These are phyloP conservation scores for Aspergillus aculeatinus DNA, from an alignment of 2,329 filamentous ascomycete genomes.

Conservation along the genomic window DNA sequence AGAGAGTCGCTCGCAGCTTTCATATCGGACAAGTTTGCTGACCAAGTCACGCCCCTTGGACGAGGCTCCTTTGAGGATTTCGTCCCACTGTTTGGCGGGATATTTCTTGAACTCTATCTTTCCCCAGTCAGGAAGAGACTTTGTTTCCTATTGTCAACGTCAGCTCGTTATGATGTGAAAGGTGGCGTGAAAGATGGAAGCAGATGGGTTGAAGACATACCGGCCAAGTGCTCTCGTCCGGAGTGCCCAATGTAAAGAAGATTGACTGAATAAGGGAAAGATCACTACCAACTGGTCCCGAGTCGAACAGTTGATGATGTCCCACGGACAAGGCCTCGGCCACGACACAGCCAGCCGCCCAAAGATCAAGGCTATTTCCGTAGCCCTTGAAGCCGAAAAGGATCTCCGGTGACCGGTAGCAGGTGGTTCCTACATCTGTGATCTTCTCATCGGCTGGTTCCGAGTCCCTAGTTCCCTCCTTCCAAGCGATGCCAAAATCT, in stretches of 20 bases:
- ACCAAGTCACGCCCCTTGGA: slow-evolving; percentile 65
- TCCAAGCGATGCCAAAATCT: slow-evolving; percentile 93
- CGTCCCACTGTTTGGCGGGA: slow-evolving; percentile 64
- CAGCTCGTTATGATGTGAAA: not conserved
- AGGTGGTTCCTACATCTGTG: slow-evolving; percentile 88
- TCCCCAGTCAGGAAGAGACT: slow-evolving; percentile 77
- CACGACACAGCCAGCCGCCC: slow-evolving; percentile 81
- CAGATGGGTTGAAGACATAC: slow-evolving; percentile 45
- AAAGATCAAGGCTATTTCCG: slow-evolving; percentile 74
- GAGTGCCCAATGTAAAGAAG: slow-evolving; percentile 87
- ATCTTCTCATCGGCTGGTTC: slow-evolving; percentile 72
- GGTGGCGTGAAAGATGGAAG: not conserved
- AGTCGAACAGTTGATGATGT: slow-evolving; percentile 72
- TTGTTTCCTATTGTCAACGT: slow-evolving; percentile 30
- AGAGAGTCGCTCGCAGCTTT: slow-evolving; percentile 65
- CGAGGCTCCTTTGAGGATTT: slow-evolving; percentile 64
- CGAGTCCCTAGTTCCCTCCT: slow-evolving; percentile 54
- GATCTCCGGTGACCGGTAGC: slow-evolving; percentile 86
- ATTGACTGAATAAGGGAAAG: slow-evolving; percentile 87
- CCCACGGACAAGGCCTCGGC: slow-evolving; percentile 66
- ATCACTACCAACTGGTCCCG: slow-evolving; percentile 87
- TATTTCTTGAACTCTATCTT: slow-evolving; percentile 80
- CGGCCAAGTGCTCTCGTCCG: slow-evolving; percentile 77
- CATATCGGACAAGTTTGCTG: slow-evolving; percentile 67
- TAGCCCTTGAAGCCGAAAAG: slow-evolving; percentile 82